Evolutionary conservation across 2,329 filamentous ascomycete genomes (phyloP).

Genomic region (Akanthomyces dipterigenus): DNA sequence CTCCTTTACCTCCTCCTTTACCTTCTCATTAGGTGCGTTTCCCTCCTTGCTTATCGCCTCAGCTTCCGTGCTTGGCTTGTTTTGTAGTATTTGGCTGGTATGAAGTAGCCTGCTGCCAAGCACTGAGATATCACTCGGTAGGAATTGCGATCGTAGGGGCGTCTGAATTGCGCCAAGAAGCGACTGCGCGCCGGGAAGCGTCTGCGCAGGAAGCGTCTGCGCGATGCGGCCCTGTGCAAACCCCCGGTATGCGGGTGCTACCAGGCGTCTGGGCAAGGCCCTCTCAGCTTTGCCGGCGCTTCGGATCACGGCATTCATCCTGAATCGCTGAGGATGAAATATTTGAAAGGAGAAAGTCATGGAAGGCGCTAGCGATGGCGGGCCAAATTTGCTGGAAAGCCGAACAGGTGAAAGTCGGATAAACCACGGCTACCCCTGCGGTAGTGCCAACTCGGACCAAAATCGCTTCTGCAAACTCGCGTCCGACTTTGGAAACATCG

Average conservation of each 20-base stretch:
- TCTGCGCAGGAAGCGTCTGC: constrained; percentile 19
- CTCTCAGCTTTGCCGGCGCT: constrained; percentile 35
- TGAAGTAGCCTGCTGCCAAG: constrained; percentile 31
- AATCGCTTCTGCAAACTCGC: neutral
- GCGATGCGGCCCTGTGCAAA: constrained; percentile 24
- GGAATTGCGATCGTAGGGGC: constrained; percentile 40
- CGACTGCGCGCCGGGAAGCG: constrained; percentile 14
- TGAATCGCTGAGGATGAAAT: constrained; percentile 21
- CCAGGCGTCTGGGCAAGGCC: constrained; percentile 29
- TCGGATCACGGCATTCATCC: constrained; percentile 42
- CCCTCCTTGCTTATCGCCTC: constrained; percentile 17
- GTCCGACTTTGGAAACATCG: neutral
- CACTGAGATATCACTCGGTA: constrained; percentile 27
- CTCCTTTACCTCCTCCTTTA: constrained; percentile 33
- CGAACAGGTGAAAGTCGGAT: neutral
- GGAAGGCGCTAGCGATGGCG: constrained; percentile 10
- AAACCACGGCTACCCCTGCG: constrained; percentile 6
- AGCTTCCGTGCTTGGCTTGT: constrained; percentile 29
- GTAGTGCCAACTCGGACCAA: neutral
- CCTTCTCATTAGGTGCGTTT: constrained; percentile 27
- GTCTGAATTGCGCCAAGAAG: constrained; percentile 26
- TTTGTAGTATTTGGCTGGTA: constrained; percentile 20
- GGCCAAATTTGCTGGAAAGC: neutral
- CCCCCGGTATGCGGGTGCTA: constrained; percentile 37
- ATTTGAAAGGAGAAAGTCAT: constrained; percentile 11